A percentile compares a stretch with the other conserved stretches of the same genome.
These are phyloP conservation scores for Mariannaea sp. DNA, from an alignment of 2,329 filamentous ascomycete genomes.

Conservation along the genomic window DNA sequence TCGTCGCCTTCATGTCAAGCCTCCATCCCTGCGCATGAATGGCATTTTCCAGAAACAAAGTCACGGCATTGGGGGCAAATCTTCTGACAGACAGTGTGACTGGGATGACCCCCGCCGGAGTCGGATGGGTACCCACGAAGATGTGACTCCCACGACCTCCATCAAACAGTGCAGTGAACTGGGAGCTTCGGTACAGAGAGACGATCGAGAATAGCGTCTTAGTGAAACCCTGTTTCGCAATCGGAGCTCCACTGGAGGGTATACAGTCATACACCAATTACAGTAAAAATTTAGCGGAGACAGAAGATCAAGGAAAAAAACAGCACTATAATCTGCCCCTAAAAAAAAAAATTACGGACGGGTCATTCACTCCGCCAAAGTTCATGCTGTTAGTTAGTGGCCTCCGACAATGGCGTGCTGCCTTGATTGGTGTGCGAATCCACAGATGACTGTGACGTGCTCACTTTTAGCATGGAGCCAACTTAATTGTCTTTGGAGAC, in stretches of 20 bases:
- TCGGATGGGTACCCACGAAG: slow-evolving; percentile 14
- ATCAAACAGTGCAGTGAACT: slow-evolving; percentile 5
- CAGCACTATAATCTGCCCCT: no score
- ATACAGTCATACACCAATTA: slow-evolving; percentile 16
- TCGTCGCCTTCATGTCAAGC: no score
- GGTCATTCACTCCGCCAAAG: slow-evolving; percentile 4
- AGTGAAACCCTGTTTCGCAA: slow-evolving; percentile 22
- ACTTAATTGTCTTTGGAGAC: no score
- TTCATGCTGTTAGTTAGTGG: slow-evolving; percentile 9
- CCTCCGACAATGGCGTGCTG: slow-evolving; percentile 12
- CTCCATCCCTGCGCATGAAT: slow-evolving; percentile 1
- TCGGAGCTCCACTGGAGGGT: slow-evolving; percentile 5
- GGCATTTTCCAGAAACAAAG: slow-evolving; percentile 7
- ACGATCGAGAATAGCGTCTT: slow-evolving; percentile 11
- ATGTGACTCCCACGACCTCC: slow-evolving; percentile 11
- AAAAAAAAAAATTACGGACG: slow-evolving; percentile 7
- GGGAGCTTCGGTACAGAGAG: slow-evolving; percentile 3
- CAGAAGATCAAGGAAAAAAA: no score
- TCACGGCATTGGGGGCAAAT: slow-evolving; percentile 9
- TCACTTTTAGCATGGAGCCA: background rate
- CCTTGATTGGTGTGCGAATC: slow-evolving; percentile 1
- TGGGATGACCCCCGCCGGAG: slow-evolving; percentile 15
- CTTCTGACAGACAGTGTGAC: slow-evolving; percentile 4
- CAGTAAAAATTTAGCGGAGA: no score
- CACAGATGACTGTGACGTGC: slow-evolving; percentile 1